phyloP scores from a whole-genome alignment of 192 early-diverging fungal species.

The Backusella morwellensis region DNA sequence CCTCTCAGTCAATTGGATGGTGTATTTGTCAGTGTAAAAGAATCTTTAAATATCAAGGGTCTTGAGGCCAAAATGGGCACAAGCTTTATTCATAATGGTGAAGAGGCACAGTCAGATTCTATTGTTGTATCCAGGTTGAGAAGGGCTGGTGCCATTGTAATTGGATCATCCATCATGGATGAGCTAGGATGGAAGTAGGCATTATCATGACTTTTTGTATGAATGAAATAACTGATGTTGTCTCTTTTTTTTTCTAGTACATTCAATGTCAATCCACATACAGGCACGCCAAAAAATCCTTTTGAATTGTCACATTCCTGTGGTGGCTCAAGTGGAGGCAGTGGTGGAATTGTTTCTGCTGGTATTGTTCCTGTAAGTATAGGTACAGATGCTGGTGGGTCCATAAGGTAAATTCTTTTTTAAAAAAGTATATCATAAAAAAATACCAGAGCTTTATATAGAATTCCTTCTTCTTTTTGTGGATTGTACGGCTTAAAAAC shows the following conservation, averaged over 20 bases:
- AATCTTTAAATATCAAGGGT: slow-evolving; percentile 63
- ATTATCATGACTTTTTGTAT: neutral
- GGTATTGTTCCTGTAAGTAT: slow-evolving; percentile 68
- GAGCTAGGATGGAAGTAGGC: slow-evolving; percentile 63
- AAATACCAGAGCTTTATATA: neutral
- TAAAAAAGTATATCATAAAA: too few relatives aligned
- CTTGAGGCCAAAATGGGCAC: slow-evolving; percentile 58
- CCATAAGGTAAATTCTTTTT: slow-evolving; percentile 37
- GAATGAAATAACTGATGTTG: neutral
- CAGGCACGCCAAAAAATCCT: slow-evolving; percentile 62
- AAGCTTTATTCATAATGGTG: slow-evolving; percentile 50
- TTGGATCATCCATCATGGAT: slow-evolving; percentile 72
- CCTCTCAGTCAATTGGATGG: slow-evolving; percentile 71
- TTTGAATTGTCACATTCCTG: slow-evolving; percentile 55
- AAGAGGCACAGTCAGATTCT: slow-evolving; percentile 48
- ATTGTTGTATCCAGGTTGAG: slow-evolving; percentile 47
- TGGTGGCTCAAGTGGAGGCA: slow-evolving; percentile 74
- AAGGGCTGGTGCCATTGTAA: slow-evolving; percentile 59
- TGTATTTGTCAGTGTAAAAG: slow-evolving; percentile 72
- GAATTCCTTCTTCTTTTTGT: slow-evolving; percentile 69
- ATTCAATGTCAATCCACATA: slow-evolving; percentile 59
- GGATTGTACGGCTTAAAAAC: slow-evolving; percentile 80
- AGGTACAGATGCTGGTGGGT: slow-evolving; percentile 72
- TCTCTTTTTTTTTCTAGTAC: slow-evolving; percentile 24
- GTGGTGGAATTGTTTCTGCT: slow-evolving; percentile 56